phyloP scores from a whole-genome alignment of 176 grass and related monocot genomes.

The Aegilops sharonensis region DNA sequence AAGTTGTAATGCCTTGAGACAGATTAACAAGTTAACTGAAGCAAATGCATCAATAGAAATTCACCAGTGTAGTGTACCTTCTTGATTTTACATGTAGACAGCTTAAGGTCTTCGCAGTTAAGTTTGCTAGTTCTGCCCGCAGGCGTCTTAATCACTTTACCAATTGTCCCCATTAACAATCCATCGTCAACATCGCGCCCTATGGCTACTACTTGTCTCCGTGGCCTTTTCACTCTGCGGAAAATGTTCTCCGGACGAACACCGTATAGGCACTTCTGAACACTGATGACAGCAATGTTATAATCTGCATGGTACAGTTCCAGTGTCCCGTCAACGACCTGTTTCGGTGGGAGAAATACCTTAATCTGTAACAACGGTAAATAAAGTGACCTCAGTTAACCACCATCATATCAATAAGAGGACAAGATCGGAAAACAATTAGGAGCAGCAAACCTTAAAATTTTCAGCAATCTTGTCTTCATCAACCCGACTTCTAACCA shows the following conservation, averaged over 20 bases:
- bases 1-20: too few relatives aligned
- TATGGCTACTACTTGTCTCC: too few relatives aligned
- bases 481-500: not conserved
- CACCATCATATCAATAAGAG: not conserved
- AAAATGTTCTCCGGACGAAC: not conserved
- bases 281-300: slow-evolving; percentile 34
- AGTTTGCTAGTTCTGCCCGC: too few relatives aligned
- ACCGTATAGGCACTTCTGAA: not conserved
- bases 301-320: slow-evolving; percentile 22
- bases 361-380: slow-evolving; percentile 19
- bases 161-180: too few relatives aligned
- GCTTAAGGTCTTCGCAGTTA: too few relatives aligned
- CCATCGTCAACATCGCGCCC: too few relatives aligned
- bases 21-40: too few relatives aligned
- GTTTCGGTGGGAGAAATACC: slow-evolving; percentile 14
- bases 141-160: too few relatives aligned
- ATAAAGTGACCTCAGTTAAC: not conserved
- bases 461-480: not conserved
- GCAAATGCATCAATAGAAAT: too few relatives aligned
- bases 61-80: too few relatives aligned
- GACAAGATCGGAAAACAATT: not conserved
- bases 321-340: not conserved
- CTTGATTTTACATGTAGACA: too few relatives aligned
- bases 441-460: not conserved
- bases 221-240: not conserved